Conservation (phyloP, 768 basidiomycete species). For the Amanita molliuscula region DNA sequence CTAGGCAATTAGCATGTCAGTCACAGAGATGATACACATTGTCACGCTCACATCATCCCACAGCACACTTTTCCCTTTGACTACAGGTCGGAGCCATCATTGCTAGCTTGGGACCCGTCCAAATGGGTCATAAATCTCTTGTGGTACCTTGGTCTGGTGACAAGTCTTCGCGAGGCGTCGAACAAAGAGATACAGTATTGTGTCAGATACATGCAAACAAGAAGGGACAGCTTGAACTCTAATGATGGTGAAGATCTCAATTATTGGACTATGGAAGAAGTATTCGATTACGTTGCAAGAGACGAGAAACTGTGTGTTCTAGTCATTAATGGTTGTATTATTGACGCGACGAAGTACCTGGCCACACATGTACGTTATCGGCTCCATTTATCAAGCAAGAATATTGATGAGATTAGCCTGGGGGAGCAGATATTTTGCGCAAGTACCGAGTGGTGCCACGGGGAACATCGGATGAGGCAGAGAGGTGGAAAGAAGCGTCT, state of each 20-base stretch:
- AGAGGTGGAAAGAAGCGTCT: conserved; percentile 30
- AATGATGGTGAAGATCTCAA: conserved; percentile 24
- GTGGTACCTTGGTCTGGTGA: conserved; percentile 35
- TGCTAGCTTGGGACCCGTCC: conserved; percentile 67
- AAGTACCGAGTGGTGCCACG: conserved; percentile 24
- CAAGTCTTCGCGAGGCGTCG: conserved; percentile 38
- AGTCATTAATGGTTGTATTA: conserved; percentile 46
- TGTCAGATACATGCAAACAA: conserved; percentile 34
- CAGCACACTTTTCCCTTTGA: conserved; percentile 75
- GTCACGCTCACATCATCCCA: conserved; percentile 1
- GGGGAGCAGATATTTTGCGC: conserved; percentile 44
- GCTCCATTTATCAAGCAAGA: not conserved
- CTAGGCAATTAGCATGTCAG: conserved; percentile 31
- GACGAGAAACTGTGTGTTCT: conserved; percentile 35
- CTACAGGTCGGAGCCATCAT: conserved; percentile 56
- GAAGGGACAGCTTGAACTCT: conserved; percentile 13
- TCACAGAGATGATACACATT: not conserved
- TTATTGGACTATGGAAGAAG: conserved; percentile 29
- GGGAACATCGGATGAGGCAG: not conserved
- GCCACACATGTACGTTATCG: conserved; percentile 52
- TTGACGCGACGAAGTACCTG: conserved; percentile 54
- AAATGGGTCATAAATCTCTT: conserved; percentile 65
- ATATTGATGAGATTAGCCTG: conserved; percentile 36
- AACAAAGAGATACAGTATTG: conserved; percentile 40
- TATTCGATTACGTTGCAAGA: conserved; percentile 20